Conservation (phyloP, 768 basidiomycete genomes). For the Pleurotus cornucopiae region DNA sequence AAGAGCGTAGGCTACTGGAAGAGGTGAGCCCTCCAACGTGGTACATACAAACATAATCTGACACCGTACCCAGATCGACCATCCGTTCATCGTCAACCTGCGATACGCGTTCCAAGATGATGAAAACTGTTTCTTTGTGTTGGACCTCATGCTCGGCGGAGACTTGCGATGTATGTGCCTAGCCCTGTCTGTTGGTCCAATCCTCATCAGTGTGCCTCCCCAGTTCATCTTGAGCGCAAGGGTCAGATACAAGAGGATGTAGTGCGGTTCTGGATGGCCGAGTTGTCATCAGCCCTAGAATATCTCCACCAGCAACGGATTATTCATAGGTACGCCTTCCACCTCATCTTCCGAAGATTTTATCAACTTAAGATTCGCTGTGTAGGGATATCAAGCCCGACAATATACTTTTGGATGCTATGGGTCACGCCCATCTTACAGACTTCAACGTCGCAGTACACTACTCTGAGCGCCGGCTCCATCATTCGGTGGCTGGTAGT, state of each 20-base stretch:
- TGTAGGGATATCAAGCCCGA: constrained; percentile 93
- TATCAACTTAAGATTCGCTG: constrained; percentile 8
- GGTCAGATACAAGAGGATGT: constrained; percentile 62
- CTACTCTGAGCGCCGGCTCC: constrained; percentile 82
- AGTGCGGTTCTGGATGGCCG: constrained; percentile 86
- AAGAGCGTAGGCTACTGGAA: constrained; percentile 88
- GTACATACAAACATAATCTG: neutral
- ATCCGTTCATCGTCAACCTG: constrained; percentile 85
- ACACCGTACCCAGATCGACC: constrained; percentile 59
- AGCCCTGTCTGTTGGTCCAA: neutral
- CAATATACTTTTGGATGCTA: constrained; percentile 91
- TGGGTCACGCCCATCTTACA: constrained; percentile 93
- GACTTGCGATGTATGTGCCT: constrained; percentile 78
- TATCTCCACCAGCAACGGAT: constrained; percentile 92
- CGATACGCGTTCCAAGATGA: constrained; percentile 98
- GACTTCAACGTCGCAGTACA: constrained; percentile 99
- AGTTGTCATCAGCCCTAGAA: constrained; percentile 77
- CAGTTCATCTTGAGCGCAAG: constrained; percentile 82
- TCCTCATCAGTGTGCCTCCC: constrained; percentile 4
- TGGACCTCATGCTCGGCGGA: constrained; percentile 95
- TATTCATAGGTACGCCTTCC: constrained; percentile 72
- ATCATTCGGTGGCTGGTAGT: constrained; percentile 93
- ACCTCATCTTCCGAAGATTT: neutral
- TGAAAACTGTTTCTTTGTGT: constrained; percentile 95
- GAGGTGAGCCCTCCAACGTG: constrained; percentile 50